Conservation (phyloP, 192 early-diverging fungal species). For the Rhizophagus clarus region DNA sequence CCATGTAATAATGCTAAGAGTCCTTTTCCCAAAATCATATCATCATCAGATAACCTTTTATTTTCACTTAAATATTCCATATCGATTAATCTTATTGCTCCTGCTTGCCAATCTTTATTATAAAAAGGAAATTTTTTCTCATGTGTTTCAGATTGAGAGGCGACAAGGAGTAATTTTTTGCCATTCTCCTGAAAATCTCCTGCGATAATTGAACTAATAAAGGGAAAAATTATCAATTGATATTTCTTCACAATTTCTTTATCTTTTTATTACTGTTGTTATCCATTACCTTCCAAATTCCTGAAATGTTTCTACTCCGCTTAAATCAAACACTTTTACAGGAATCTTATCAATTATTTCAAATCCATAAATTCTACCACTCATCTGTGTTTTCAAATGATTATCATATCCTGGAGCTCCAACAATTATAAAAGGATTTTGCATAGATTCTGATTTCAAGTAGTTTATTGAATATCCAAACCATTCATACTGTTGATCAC, state of each 20-base stretch:
- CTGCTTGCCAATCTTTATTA: conserved; percentile 41
- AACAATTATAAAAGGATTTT: conserved; percentile 29
- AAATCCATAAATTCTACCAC: conserved; percentile 42
- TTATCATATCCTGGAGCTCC: conserved; percentile 39
- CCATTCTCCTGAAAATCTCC: conserved; percentile 21
- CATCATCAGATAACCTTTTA: conserved; percentile 15
- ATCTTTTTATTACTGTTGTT: not conserved
- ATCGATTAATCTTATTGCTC: conserved; percentile 39
- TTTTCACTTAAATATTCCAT: conserved; percentile 8
- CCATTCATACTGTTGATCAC: conserved; percentile 2
- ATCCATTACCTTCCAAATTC: conserved; percentile 43
- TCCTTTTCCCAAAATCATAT: conserved; percentile 9
- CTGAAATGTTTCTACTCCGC: conserved; percentile 38
- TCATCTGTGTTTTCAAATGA: conserved; percentile 8
- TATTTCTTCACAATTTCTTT: not conserved
- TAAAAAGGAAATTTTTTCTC: not conserved
- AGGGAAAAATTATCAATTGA: conserved; percentile 10
- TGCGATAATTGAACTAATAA: conserved; percentile 20
- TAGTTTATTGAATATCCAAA: conserved; percentile 17
- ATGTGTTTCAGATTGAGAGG: conserved; percentile 27
- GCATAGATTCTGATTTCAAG: not conserved
- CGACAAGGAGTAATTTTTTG: not conserved
- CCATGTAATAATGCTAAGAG: not conserved
- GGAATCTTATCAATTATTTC: not conserved
- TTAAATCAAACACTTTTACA: conserved; percentile 32